Percentiles rank a stretch among this genome's conserved stretches.
Evolutionary conservation across 1,139 yeast genomes (phyloP).

Genomic region (Suhomyces coccinellae): DNA sequence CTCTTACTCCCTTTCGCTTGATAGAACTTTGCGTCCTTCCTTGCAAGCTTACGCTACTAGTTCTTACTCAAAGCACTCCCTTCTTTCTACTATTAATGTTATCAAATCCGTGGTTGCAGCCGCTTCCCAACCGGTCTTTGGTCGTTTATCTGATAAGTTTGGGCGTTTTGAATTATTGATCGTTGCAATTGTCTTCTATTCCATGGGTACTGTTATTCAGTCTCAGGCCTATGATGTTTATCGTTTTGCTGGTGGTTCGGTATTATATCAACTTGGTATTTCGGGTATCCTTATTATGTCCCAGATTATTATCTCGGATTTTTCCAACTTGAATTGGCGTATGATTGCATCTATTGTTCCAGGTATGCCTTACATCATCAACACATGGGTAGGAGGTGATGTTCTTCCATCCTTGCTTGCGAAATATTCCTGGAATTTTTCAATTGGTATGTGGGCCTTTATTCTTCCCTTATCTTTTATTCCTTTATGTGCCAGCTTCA

Average conservation of each 20-base stretch:
- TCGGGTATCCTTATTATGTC: slow-evolving; percentile 23
- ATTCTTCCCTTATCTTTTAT: slow-evolving; percentile 39
- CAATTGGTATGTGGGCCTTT: slow-evolving; percentile 44
- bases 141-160: slow-evolving; percentile 23
- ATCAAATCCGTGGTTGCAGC: slow-evolving; percentile 25
- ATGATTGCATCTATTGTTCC: slow-evolving; percentile 23
- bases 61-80: slow-evolving; percentile 18
- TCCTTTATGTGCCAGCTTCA: slow-evolving; percentile 32
- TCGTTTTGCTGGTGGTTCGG: slow-evolving; percentile 26
- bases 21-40: slow-evolving; percentile 46
- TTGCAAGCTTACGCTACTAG: not conserved
- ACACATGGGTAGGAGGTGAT: slow-evolving; percentile 26
- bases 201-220: slow-evolving; percentile 25
- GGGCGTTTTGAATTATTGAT: slow-evolving; percentile 25
- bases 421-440: slow-evolving; percentile 29
- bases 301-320: slow-evolving; percentile 22
- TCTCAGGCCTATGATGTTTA: slow-evolving; percentile 25
- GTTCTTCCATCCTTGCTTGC: slow-evolving; percentile 17
- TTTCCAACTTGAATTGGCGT: slow-evolving; percentile 26
- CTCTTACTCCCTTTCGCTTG: slow-evolving; percentile 67
- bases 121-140: slow-evolving; percentile 24
- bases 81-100: slow-evolving; percentile 23
- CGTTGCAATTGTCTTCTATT: slow-evolving; percentile 21
- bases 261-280: slow-evolving; percentile 25
- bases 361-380: slow-evolving; percentile 24